phyloP scores from a whole-genome alignment of 2,329 filamentous ascomycete species.

The Fusarium sp. region DNA sequence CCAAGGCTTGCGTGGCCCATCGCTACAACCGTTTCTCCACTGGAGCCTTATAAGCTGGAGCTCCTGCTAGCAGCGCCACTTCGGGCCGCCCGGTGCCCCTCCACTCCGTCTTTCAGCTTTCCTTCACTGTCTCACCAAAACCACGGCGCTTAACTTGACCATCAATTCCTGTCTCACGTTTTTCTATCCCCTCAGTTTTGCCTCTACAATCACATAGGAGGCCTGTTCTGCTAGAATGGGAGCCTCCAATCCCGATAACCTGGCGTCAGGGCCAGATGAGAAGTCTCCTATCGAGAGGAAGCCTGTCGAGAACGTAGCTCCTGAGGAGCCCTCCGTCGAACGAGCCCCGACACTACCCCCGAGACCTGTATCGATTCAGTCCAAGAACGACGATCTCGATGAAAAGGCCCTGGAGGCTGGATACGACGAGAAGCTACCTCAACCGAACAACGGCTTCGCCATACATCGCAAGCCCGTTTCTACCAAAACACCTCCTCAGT shows the following conservation, averaged over 20 bases:
- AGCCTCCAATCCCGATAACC: conserved; percentile 23
- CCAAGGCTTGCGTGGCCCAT: conserved; percentile 16
- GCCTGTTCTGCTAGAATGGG: conserved; percentile 14
- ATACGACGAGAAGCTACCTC: conserved; percentile 3
- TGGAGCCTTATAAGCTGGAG: conserved; percentile 37
- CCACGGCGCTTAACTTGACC: neutral
- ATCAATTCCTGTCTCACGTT: neutral
- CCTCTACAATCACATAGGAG: neutral
- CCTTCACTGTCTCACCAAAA: neutral
- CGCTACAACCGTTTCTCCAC: conserved; percentile 22
- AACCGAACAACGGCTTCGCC: conserved; percentile 8
- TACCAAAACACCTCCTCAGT: conserved; percentile 36
- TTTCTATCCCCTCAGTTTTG: neutral
- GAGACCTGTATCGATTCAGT: neutral
- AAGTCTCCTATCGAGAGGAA: conserved; percentile 25
- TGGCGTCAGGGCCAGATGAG: conserved; percentile 3
- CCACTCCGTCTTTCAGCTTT: conserved; percentile 20
- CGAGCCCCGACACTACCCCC: conserved; percentile 26
- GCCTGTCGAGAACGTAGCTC: conserved; percentile 17
- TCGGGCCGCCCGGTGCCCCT: conserved; percentile 30
- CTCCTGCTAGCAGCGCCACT: conserved; percentile 33
- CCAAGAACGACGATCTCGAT: neutral
- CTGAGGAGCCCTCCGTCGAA: conserved; percentile 9
- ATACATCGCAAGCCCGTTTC: conserved; percentile 34
- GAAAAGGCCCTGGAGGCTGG: conserved; percentile 22